Evolutionary conservation across 2,329 filamentous ascomycete species (phyloP).

Genomic region (Colletotrichum euphorbiae): DNA sequence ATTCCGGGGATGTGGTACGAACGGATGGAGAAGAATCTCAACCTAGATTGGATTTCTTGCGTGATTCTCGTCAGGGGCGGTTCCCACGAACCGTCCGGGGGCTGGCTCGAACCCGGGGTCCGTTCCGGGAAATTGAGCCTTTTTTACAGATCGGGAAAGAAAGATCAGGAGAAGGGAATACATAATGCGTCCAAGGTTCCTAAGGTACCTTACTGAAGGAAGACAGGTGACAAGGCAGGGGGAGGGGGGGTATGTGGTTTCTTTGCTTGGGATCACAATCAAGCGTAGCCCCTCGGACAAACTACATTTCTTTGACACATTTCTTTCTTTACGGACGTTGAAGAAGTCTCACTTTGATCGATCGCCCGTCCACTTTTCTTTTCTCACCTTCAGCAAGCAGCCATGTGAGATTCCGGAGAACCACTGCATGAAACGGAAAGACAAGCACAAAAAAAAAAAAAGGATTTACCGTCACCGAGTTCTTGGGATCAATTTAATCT

Average conservation of each 20-base stretch:
- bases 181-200: no score
- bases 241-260: not conserved
- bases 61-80: constrained; percentile 33
- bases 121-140: not conserved
- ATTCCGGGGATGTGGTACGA: constrained; percentile 34
- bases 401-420: constrained; percentile 32
- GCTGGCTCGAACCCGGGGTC: not conserved
- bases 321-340: not conserved
- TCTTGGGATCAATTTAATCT: constrained; percentile 28
- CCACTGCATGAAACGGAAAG: not conserved
- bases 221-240: not conserved
- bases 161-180: not conserved
- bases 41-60: constrained; percentile 21
- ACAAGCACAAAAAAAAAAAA: not conserved
- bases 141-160: not conserved
- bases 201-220: no score
- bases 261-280: no score
- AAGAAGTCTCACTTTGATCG: no score
- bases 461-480: constrained; percentile 2
- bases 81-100: not conserved
- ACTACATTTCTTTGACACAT: not conserved
- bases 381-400: not conserved
- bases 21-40: constrained; percentile 32
- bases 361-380: not conserved
- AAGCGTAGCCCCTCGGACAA: no score